These are phyloP conservation scores for Mucor irregularis DNA, from an alignment of 371 early-diverging fungal genomes.

Conservation along the genomic window DNA sequence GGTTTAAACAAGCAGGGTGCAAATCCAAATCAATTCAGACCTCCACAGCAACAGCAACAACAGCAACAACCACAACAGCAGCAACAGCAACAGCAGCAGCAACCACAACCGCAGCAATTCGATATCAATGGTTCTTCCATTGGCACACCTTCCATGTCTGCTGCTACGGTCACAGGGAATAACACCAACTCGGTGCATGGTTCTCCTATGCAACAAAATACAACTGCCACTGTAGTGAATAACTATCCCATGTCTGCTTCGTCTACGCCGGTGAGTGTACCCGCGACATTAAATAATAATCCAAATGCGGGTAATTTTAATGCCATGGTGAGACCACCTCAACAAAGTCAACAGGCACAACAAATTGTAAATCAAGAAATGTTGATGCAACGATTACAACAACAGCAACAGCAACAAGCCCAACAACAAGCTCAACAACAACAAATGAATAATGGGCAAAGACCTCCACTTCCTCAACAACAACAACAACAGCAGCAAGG, in stretches of 20 bases:
- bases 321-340: constrained; percentile 5
- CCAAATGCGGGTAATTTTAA: constrained; percentile 15
- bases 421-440: constrained; percentile 29
- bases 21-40: constrained; percentile 5
- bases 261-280: not conserved
- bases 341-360: not conserved
- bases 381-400: constrained; percentile 26
- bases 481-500: constrained; percentile 11
- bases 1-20: not conserved
- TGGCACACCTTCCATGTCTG: not conserved
- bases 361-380: constrained; percentile 17
- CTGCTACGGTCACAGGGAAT: not conserved
- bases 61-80: not conserved
- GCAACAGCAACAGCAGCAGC: not conserved
- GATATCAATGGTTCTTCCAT: too few species aligned
- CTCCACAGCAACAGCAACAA: not conserved
- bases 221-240: not conserved
- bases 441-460: constrained; percentile 17
- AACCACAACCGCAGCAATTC: not conserved
- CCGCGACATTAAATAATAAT: constrained; percentile 16
- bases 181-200: not conserved
- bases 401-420: constrained; percentile 14
- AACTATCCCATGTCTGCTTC: constrained; percentile 13
- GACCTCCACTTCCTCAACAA: constrained; percentile 25
- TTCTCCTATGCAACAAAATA: constrained; percentile 19